Base-by-base conservation (phyloP, 805 yeast species). In the Myxozyma udenii region DNA sequence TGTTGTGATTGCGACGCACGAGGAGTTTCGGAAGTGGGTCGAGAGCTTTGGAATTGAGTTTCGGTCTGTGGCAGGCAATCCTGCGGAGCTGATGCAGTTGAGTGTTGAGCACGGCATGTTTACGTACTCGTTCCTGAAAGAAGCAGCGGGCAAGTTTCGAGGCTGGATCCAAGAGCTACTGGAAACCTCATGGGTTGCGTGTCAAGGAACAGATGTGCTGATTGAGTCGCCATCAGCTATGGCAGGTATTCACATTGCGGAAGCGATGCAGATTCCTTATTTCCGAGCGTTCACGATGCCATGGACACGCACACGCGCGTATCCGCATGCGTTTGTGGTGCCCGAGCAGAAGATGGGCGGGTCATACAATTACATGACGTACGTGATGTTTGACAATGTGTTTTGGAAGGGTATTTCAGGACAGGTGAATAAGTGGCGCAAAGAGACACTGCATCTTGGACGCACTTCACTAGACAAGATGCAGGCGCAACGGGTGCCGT, bases 211-310 rank as follows among this genome's bases (percentile, higher is more conserved):
- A 1, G 97, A 91, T 64, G 77, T 91, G 18, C 72, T 91, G 54
- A 87, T 91, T 51, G 98, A 91, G 66, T 85, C 95, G n/a, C 98
- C 98, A 0, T 85, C 95, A 1, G 91, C 96, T 0, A 89, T 91
- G 90, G 90, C 85, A 14, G 98, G 98, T 7, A 79, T 90, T 42
- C 98, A 91, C 63, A 86, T 91, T 51, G 96, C 98, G 2, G 98
- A 91, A 66, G 95, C 95, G 0, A 69, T 91, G 51, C 79, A 81
- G 19, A 85, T 91, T 50, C 95, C 98, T 0, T 91, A 91, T 66
- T 85, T 87, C 72, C 75, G 97, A 62, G 97, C 97, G 0, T 91
- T 91, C 66, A 91, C 98, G 0, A 91, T 91, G 98, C 98, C 98
- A 0, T 91, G 98, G 98, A 87, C 97, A 0, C 72, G 95, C 55